These are phyloP conservation scores for Arabis alpina DNA, from an alignment of 345 rosid species.

Conservation along the genomic window DNA sequence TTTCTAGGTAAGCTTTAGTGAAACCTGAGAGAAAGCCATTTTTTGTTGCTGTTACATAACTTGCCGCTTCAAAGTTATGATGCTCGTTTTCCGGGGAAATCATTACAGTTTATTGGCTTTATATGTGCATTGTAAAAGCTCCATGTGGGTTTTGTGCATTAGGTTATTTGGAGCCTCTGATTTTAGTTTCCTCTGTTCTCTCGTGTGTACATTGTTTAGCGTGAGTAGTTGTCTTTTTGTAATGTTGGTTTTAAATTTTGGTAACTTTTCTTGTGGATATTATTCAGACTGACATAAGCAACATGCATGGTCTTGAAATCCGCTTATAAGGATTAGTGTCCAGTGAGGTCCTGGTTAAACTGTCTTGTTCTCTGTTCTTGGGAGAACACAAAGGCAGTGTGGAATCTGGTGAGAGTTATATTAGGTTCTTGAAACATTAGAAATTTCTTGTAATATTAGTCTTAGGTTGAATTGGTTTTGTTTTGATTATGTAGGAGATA, in stretches of 20 bases:
- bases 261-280: neutral
- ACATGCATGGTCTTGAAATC: slow-evolving; percentile 40
- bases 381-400: slow-evolving; percentile 28
- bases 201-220: neutral
- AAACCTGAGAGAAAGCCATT: slow-evolving; percentile 27
- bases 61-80: slow-evolving; percentile 13
- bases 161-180: neutral
- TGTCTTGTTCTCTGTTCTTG: slow-evolving; percentile 36
- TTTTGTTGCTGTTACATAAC: slow-evolving; percentile 26
- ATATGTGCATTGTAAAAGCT: neutral
- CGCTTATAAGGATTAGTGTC: slow-evolving; percentile 4
- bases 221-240: slow-evolving; percentile 14
- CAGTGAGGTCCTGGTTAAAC: slow-evolving; percentile 21
- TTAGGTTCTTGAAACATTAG: slow-evolving; percentile 8
- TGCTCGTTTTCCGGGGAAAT: slow-evolving; percentile 19
- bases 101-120: neutral
- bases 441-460: neutral
- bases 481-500: neutral
- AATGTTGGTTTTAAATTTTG: neutral
- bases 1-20: neutral
- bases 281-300: slow-evolving; percentile 15
- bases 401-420: slow-evolving; percentile 16
- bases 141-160: neutral
- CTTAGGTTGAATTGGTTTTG: neutral
- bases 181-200: neutral